phyloP scores from a whole-genome alignment of 345 rosid genomes.

The Pseudoturritis turrita region DNA sequence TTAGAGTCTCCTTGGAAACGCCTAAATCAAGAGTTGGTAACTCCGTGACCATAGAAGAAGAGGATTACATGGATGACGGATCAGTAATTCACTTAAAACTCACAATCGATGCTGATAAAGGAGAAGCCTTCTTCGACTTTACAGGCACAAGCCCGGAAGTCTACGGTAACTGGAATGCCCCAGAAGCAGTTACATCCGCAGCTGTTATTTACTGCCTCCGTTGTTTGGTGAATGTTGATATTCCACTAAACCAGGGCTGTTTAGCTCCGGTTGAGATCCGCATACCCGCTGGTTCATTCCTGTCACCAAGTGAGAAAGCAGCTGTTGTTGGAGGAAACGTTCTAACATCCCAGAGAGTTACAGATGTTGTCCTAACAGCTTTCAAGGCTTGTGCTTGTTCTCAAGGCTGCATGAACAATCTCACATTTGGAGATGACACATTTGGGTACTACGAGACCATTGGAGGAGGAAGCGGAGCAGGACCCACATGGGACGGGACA shows the following conservation, averaged over 20 bases:
- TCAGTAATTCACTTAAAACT: conserved; percentile 73
- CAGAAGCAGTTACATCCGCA: conserved; percentile 92
- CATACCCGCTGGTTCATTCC: conserved; percentile 76
- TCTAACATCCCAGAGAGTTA: conserved; percentile 83
- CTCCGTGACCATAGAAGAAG: conserved; percentile 60
- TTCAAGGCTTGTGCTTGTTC: conserved; percentile 97
- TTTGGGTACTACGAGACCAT: conserved; percentile 95
- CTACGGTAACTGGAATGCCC: conserved; percentile 96
- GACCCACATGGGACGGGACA: conserved; percentile 85
- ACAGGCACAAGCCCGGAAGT: conserved; percentile 91
- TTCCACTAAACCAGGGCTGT: conserved; percentile 97
- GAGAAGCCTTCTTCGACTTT: conserved; percentile 88
- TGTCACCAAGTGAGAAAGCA: conserved; percentile 90
- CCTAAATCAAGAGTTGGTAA: conserved; percentile 26
- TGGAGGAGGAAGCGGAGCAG: conserved; percentile 95
- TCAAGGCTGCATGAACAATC: conserved; percentile 98
- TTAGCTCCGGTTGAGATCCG: conserved; percentile 78
- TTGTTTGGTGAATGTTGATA: conserved; percentile 77
- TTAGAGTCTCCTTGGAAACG: conserved; percentile 42
- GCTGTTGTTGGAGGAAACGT: conserved; percentile 99
- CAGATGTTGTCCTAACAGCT: conserved; percentile 83
- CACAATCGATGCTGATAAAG: conserved; percentile 57
- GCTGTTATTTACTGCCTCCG: conserved; percentile 97
- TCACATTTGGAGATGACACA: conserved; percentile 84
- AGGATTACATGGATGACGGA: conserved; percentile 96